phyloP scores from a whole-genome alignment of 192 early-diverging fungal species.

The Anaeromyces robustus region DNA sequence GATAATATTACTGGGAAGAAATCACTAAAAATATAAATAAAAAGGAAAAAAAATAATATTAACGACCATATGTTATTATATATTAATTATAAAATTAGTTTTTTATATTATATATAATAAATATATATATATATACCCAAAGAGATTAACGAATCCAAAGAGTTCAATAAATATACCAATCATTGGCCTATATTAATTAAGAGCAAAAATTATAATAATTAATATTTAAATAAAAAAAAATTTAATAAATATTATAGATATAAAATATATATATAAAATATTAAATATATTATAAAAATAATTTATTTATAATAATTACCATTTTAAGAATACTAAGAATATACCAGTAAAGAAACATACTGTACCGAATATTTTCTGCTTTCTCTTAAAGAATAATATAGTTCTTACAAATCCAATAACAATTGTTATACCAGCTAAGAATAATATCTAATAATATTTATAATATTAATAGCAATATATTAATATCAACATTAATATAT shows the following conservation, averaged over 20 bases:
- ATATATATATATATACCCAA: conserved; percentile 47
- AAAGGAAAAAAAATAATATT: too few species aligned
- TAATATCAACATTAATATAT: too few species aligned
- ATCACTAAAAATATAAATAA: too few species aligned
- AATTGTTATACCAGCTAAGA: conserved; percentile 71
- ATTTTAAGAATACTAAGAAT: conserved; percentile 71
- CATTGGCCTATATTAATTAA: conserved; percentile 48
- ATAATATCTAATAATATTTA: conserved; percentile 74
- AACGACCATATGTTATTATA: too few species aligned
- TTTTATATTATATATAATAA: neutral
- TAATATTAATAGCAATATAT: too few species aligned
- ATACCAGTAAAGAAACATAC: conserved; percentile 81
- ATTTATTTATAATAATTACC: conserved; percentile 4
- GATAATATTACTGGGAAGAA: conserved; percentile 87
- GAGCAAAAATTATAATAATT: too few species aligned
- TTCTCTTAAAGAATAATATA: conserved; percentile 66
- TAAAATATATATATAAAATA: too few species aligned
- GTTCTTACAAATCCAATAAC: conserved; percentile 84
- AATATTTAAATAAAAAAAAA: too few species aligned
- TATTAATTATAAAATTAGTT: neutral
- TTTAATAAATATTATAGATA: too few species aligned
- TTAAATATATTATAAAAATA: too few species aligned
- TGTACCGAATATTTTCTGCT: conserved; percentile 77
- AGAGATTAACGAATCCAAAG: conserved; percentile 93
- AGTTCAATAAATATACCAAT: conserved; percentile 76